Base-by-base conservation (phyloP, 73 alveolate species). In the Stentor coeruleus region DNA sequence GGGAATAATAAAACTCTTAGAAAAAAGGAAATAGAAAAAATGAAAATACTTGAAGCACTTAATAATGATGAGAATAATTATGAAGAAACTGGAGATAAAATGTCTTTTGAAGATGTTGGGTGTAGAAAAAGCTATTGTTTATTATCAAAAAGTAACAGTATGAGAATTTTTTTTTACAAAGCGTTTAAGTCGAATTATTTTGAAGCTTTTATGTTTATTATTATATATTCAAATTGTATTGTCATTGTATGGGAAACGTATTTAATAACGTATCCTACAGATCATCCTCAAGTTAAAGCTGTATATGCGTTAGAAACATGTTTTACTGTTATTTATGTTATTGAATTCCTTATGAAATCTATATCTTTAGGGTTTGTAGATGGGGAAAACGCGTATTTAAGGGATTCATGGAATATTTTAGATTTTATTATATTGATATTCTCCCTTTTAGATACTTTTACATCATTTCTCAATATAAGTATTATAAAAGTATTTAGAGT, bases 341-440 rank as follows among this genome's bases (percentile, higher is more conserved):
- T 83, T 11, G 91, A 86, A 49, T 66, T 86, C 82, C 3, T 82
- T 6, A 39, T 86, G 1, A 87, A 87, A 33, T 39, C 74, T 0
- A 72, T 87, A 15, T 83, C 90, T 3, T 74, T 73, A 84, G 92
- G 92, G 3, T 28, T 76, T 2, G n/a, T 76, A 20, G 15, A 20
- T 2, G 84, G 39, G 15, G 77, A 76, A 14, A 55, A 55, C 0
- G 15, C 82, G 35, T 76, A 76, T 31, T 76, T 76, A 26, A 35
- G 84, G n/a, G 77, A 76, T 31, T 79, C 81, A 80, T 89, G 95
- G 88, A 84, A 84, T 82, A 76, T 81, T 82, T 80, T 89, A 15
- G 95, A 89, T 86, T 77, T 89, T n/a, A 90, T 95, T 77, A 94
- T 97, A 66, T 99, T 95, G 6, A 49, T 92, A 33, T 87, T 96